Percentiles rank a stretch among this genome's conserved stretches.
phyloP scores from a whole-genome alignment of 495 filamentous ascomycete genomes.

The Melanomma pulvis-pyrius region DNA sequence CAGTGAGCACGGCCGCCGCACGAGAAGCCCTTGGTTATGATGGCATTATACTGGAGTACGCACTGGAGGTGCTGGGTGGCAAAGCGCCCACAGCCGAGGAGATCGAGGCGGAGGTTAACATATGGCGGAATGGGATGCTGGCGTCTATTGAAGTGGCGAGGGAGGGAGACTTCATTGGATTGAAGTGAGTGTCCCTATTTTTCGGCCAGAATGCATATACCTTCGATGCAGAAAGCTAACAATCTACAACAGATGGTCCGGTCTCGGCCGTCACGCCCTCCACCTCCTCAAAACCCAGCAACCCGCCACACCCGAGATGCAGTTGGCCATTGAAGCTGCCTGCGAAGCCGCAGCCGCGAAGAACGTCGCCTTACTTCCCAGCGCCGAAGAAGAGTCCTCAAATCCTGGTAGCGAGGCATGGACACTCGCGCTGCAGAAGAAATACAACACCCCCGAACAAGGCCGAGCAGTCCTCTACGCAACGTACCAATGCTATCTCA shows the following conservation, averaged over 20 bases:
- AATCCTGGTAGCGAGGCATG: slow-evolving; percentile 85
- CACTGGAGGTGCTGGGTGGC: slow-evolving; percentile 68
- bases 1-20: slow-evolving; percentile 53
- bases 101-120: slow-evolving; percentile 62
- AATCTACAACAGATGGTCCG: slow-evolving; percentile 63
- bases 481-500: slow-evolving; percentile 86
- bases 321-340: slow-evolving; percentile 69
- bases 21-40: slow-evolving; percentile 67
- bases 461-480: slow-evolving; percentile 68
- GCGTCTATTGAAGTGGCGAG: slow-evolving; percentile 74
- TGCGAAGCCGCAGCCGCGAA: slow-evolving; percentile 74
- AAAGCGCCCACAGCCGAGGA: slow-evolving; percentile 47
- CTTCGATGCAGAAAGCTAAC: neutral
- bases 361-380: slow-evolving; percentile 78
- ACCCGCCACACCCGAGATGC: slow-evolving; percentile 64
- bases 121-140: slow-evolving; percentile 74
- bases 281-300: slow-evolving; percentile 60
- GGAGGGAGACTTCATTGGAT: slow-evolving; percentile 79
- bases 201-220: neutral
- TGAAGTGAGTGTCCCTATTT: slow-evolving; percentile 64
- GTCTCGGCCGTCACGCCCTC: slow-evolving; percentile 80
- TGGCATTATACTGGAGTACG: slow-evolving; percentile 79
- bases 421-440: slow-evolving; percentile 75
- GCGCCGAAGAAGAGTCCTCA: slow-evolving; percentile 82
- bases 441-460: slow-evolving; percentile 65